Evolutionary conservation across 2,329 filamentous ascomycete species (phyloP), one percentile per base, ranked within the genome.

Genomic region (Beauveria sp.): DNA sequence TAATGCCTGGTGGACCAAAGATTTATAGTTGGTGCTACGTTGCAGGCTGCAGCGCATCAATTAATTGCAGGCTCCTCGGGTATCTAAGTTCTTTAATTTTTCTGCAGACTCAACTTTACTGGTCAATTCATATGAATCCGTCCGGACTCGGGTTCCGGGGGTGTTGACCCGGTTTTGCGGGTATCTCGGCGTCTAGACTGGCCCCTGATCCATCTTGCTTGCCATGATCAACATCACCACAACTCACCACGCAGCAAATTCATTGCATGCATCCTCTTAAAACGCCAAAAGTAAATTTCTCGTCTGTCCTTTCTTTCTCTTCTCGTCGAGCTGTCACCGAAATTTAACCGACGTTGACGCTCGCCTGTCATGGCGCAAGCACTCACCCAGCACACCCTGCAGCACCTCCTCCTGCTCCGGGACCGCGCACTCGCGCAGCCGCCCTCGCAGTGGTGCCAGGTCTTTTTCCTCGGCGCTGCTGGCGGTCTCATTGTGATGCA

Each of bases 391-490:
- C 38, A 55, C n/a, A 30, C 42, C 28, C 7, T 54, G 42, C n/a
- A 47, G 42, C 42, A 38, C 38, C 22, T 57, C 46, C 16, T 9
- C 18, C 43, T 34, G 8, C 18, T 45, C 52, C 14, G 38, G 38
- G 52, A 52, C 24, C 34, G 24, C 7, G 52, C 53, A 16, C 60
- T 56, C 40, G 53, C 60, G 34, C 60, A 62, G 54, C 28, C 69
- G 12, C 73, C 73, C 14, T 66, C 71, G 4, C 65, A 70, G 50
- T 71, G 66, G 66, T 81, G 79, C 64, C 81, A 81, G 66, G 66
- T 73, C 26, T 78, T 79, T 67, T 84, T 82, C 68, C 68, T 79
- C 43, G 65, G 79, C 52, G 70, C 77, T 3, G 72, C 77, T 6
- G 71, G 70, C 12, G 65, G 68, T 54, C 73, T 83, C 34, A 62